These are phyloP conservation scores for Russula dissimulans DNA, from an alignment of 768 basidiomycete species.

Conservation along the genomic window DNA sequence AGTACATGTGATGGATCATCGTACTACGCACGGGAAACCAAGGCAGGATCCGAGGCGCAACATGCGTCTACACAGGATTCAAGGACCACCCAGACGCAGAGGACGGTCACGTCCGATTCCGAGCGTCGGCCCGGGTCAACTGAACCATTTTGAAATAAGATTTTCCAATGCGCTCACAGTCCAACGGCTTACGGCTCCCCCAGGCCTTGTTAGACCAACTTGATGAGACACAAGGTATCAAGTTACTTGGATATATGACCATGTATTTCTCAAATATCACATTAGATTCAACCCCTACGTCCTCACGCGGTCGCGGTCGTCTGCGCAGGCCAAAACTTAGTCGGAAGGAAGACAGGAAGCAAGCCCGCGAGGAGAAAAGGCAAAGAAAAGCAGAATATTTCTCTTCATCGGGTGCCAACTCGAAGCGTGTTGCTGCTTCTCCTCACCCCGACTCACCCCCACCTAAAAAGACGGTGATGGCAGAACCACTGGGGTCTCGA, in stretches of 20 bases:
- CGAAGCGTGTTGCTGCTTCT: slow-evolving; percentile 35
- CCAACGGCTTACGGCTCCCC: slow-evolving; percentile 9
- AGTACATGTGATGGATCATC: too few relatives aligned
- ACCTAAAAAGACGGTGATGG: slow-evolving; percentile 40
- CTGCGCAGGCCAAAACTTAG: slow-evolving; percentile 23
- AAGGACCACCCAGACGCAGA: too few relatives aligned
- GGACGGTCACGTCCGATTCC: too few relatives aligned
- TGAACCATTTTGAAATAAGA: too few relatives aligned
- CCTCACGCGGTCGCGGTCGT: neutral
- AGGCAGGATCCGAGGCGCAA: too few relatives aligned
- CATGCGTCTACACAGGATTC: too few relatives aligned
- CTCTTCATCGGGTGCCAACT: slow-evolving; percentile 25
- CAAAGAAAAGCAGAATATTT: slow-evolving; percentile 56
- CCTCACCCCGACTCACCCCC: slow-evolving; percentile 40
- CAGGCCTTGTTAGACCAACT: slow-evolving; percentile 13
- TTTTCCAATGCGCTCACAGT: neutral
- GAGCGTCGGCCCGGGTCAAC: too few relatives aligned
- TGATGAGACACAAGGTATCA: slow-evolving; percentile 4
- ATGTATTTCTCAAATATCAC: neutral
- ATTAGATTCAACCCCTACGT: neutral
- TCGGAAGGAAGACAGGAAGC: slow-evolving; percentile 58
- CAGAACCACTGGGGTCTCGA: neutral
- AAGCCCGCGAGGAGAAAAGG: slow-evolving; percentile 49
- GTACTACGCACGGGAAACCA: too few relatives aligned
- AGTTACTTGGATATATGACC: neutral